These are phyloP conservation scores for Teunomyces lycoperdinae DNA, from an alignment of 805 yeast species.

Conservation along the genomic window DNA sequence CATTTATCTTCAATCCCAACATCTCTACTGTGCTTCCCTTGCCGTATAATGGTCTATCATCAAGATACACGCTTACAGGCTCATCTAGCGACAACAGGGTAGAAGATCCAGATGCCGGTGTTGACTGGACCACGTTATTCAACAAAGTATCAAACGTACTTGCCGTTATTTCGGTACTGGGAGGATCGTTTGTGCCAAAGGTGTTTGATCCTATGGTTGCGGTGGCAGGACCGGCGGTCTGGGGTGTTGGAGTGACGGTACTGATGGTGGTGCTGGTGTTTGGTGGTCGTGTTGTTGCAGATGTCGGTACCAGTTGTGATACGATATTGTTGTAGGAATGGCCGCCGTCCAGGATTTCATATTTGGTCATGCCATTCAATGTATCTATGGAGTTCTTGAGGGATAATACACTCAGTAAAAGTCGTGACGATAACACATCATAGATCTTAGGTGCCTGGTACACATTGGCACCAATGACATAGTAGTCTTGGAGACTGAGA, in stretches of 20 bases:
- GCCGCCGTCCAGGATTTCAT: conserved; percentile 34
- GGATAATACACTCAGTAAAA: conserved; percentile 39
- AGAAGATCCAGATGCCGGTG: not conserved
- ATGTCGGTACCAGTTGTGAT: conserved; percentile 6
- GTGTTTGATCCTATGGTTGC: conserved; percentile 10
- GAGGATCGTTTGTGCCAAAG: conserved; percentile 7
- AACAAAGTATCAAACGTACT: conserved; percentile 32
- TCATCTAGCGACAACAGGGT: conserved; percentile 13
- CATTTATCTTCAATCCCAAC: conserved; percentile 29
- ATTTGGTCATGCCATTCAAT: conserved; percentile 31
- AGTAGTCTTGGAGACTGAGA: conserved; percentile 68
- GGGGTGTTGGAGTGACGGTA: conserved; percentile 13
- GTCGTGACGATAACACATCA: conserved; percentile 68
- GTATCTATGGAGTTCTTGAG: conserved; percentile 33
- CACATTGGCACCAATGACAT: conserved; percentile 86
- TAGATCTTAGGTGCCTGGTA: conserved; percentile 84
- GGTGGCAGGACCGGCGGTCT: conserved; percentile 11
- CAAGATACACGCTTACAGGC: conserved; percentile 26
- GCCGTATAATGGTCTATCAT: conserved; percentile 39
- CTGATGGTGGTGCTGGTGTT: conserved; percentile 1
- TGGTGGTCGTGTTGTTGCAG: conserved; percentile 7
- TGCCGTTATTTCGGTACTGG: conserved; percentile 24
- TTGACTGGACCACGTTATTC: conserved; percentile 19
- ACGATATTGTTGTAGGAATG: conserved; percentile 21
- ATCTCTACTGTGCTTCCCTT: conserved; percentile 38